Evolutionary conservation across 805 yeast genomes (phyloP).

Genomic region (Debaryomyces maramus): DNA sequence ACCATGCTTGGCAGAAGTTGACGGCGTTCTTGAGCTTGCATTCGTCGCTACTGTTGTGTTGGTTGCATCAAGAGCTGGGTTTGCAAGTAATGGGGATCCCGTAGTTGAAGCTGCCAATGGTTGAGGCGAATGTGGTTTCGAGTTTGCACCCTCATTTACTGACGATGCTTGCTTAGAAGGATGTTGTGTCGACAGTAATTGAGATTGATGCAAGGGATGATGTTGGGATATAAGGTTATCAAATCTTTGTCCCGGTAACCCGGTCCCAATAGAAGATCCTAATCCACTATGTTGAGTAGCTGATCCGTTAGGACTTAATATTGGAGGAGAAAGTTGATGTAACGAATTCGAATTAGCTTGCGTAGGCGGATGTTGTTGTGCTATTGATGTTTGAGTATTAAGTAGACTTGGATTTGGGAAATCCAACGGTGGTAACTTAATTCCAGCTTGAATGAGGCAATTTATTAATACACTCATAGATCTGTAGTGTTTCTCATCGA

Average conservation of each 20-base stretch:
- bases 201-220: conserved; percentile 6
- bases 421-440: conserved; percentile 65
- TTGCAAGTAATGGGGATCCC: conserved; percentile 14
- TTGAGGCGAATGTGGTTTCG: conserved; percentile 17
- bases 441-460: conserved; percentile 57
- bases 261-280: conserved; percentile 1
- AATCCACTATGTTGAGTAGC: conserved; percentile 2
- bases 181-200: conserved; percentile 2
- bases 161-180: conserved; percentile 11
- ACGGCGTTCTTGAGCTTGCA: conserved; percentile 3
- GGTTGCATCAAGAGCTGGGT: conserved; percentile 8
- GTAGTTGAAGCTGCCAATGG: conserved; percentile 10
- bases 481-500: conserved; percentile 56
- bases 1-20: conserved; percentile 3
- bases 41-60: conserved; percentile 1
- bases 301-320: conserved; percentile 6
- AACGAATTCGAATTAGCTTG: conserved; percentile 9
- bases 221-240: conserved; percentile 5
- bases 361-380: conserved; percentile 12
- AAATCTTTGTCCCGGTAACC: conserved; percentile 4
- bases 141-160: conserved; percentile 11
- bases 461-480: conserved; percentile 52
- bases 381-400: conserved; percentile 12
- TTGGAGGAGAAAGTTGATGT: conserved; percentile 9
- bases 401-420: conserved; percentile 44